phyloP scores from a whole-genome alignment of 139 green algal species.

The Chlorella vulgaris region DNA sequence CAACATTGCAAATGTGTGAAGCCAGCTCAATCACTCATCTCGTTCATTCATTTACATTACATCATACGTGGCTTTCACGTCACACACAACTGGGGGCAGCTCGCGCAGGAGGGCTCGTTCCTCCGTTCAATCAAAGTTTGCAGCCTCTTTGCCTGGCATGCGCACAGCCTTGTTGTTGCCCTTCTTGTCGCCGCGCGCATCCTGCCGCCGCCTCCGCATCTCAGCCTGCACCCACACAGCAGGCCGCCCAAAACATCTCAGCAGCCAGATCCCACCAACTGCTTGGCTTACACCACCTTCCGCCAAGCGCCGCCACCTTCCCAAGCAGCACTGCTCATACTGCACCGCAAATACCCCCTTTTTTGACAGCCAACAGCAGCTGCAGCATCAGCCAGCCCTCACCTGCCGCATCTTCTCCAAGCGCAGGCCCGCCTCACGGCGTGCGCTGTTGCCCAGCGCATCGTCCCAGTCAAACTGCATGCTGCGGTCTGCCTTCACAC shows the following conservation, averaged over 20 bases:
- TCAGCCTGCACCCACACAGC: slow-evolving; percentile 31
- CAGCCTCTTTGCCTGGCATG: slow-evolving; percentile 44
- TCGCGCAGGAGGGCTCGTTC: too few relatives aligned
- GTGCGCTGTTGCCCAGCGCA: slow-evolving; percentile 61
- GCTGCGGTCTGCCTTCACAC: slow-evolving; percentile 58
- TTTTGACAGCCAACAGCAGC: not conserved
- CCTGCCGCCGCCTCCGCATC: slow-evolving; percentile 34
- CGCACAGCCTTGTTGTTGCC: slow-evolving; percentile 11
- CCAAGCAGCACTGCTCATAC: not conserved
- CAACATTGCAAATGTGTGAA: too few relatives aligned
- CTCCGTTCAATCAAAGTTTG: slow-evolving; percentile 41
- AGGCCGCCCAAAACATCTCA: not conserved
- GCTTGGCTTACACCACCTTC: too few relatives aligned
- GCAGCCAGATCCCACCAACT: not conserved
- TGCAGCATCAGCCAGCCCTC: not conserved
- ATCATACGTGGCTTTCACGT: too few relatives aligned
- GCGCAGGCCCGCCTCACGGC: slow-evolving; percentile 68
- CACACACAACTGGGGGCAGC: too few relatives aligned
- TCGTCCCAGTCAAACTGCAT: slow-evolving; percentile 83
- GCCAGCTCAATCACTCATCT: too few relatives aligned
- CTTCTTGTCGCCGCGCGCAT: slow-evolving; percentile 10
- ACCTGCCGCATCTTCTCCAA: slow-evolving; percentile 67
- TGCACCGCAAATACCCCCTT: not conserved
- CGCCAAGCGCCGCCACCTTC: too few relatives aligned
- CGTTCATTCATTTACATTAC: too few relatives aligned